Base-by-base conservation (phyloP, 2,329 filamentous ascomycete genomes). In the Epichloe elymi region DNA sequence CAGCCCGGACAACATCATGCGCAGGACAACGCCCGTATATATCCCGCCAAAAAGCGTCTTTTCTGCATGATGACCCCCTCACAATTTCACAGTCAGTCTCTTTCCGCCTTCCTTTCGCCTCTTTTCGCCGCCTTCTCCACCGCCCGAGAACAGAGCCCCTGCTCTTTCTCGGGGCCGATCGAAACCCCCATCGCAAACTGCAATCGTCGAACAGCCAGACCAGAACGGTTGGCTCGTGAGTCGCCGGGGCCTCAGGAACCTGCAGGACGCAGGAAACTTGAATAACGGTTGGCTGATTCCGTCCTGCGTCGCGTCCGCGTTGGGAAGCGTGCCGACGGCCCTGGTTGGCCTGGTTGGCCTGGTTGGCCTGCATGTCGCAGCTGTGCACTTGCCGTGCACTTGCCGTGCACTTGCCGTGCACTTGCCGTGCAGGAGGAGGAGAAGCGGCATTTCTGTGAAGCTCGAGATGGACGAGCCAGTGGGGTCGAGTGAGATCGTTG, bases 271-370 rank as follows among this genome's bases (percentile, higher is more conserved):
- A 45, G 17, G 41, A 17, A 12, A 7, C 12, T 19, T 15, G 30
- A 30, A 14, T 3, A 4, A 42, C 4, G 47, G 20, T 41, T 49
- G 23, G 30, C 48, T 36, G 40, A 15, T 38, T 10, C 20, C 14
- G 10, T 14, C 26, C 15, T 40, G 48, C 49, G 50, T 52, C 56
- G 55, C 52, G 53, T 53, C 50, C 56, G 56, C 57, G 55, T 55
- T 49, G 43, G 48, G 17, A 49, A 45, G 50, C 53, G 56, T 53
- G 53, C 53, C 56, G 45, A 36, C 23, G 20, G 33, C 46, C 19
- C 46, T 51, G 52, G 49, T 54, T 58, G 54, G 53, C 39, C 26
- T 26, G 26, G 7, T 26, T 26, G 26, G 7, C 26, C 7, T 30
- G 26, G 7, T 26, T 26, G 26, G 7, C 26, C 26, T 30, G 26